Evolutionary conservation across 179 eudicot genomes (phyloP), one percentile per base, ranked within the genome.

Genomic region (Drosera spatulata): DNA sequence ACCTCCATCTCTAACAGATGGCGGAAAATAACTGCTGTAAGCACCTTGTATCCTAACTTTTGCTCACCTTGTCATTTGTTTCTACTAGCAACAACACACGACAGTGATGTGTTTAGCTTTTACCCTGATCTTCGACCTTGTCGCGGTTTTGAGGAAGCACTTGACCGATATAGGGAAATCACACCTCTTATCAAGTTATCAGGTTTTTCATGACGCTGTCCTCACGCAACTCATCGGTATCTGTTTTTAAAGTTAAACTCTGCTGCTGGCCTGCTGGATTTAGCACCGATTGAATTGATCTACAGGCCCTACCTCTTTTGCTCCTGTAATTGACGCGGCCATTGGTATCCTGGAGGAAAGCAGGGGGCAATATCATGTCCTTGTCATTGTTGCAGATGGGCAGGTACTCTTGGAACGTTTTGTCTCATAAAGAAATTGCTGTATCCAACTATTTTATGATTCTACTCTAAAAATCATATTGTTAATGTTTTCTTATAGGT

Each of bases 361-460:
- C 80, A 75, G 70, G 41, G 72, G 81, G 60, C 96, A 86, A 69
- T 88, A 88, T 71, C 96, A 88, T 70, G 95, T 86, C 62, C 80
- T 88, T 48, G 96, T 88, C 64, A 86, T 86, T 48, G 60, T 88
- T 50, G 96, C 95, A 65, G 96, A 86, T 70, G 96, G 96, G 46
- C 95, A 88, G 95, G 96, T 88, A 50, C 41, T 14, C 10, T 22
- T 56, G 48, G 53, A 49, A 39, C 48, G 11, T 44, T 37, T 43
- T 7, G 41, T 53, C 54, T 22, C 13, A 56, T 43, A 33, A 50
- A 47, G 39, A 41, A 42, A 14, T 12, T 44, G 4, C 33, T 22
- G 33, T 40, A 37, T 54, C 5, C 13, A 60, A 9, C 41, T 53
- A 8, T 42, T 37, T 4, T 11, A 50, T 50, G 11, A 11, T 11